Evolutionary conservation across 2,329 filamentous ascomycete species (phyloP), one percentile per base, ranked within the genome.

Genomic region (Claviceps sorghi): DNA sequence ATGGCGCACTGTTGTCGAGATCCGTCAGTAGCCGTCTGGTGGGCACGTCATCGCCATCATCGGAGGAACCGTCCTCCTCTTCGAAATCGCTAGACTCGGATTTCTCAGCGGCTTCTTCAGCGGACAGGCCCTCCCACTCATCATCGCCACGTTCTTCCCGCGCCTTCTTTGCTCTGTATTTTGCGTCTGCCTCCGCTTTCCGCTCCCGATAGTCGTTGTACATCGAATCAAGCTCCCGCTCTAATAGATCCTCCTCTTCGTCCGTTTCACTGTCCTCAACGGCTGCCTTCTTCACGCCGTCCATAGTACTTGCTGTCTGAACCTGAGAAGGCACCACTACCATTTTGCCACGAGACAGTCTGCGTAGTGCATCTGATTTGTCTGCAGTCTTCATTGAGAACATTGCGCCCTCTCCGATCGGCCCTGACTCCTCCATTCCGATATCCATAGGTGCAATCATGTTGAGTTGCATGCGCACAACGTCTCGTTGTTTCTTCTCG

Each of bases 381-480:
- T 96, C 88, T 45, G 94, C 78, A 9, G 81, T 72, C 66, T 89
- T 95, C 47, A 97, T 76, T 2, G 81, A 81, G 65, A 98, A 98
- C 74, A 95, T 93, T 30, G 86, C 75, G 46, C 88, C 86, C 43
- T 88, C 83, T 26, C 88, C 90, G 49, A 79, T 74, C 0, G 87
- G 86, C 0, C 88, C 88, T 26, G 79, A 71, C 67, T 93, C 88
- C 64, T 95, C 93, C 71, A 95, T 79, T 62, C 93, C 93, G 57
- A 98, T 95, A 58, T 98, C 93, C 75, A 88, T 93, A 8, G 93
- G 93, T 0, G 89, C 86, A 2, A 84, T 84, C 93, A 98, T 98
- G 70, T 96, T 84, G 73, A 98, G 82, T 68, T 98, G 93, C 84
- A 98, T 85, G 36, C 93, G 83, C n/a, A 95, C 77, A 55, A 97